Evolutionary conservation across 305 asterid genomes (phyloP).

Genomic region (Rubia tinctorum): DNA sequence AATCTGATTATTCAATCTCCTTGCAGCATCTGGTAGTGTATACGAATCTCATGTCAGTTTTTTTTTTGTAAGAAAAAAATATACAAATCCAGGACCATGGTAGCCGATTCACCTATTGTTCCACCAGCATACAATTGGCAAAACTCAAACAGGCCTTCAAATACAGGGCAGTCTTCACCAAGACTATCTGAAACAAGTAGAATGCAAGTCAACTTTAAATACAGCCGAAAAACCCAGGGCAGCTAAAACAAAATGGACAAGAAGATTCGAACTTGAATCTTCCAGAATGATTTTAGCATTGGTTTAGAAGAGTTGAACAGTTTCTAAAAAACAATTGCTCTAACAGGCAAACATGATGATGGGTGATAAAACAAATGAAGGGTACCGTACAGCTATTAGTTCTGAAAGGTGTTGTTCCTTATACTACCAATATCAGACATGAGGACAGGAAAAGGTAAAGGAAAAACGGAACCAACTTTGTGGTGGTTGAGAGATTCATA

Average conservation of each 20-base stretch:
- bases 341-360: not conserved
- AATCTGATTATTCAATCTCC: conserved; percentile 80
- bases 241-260: not conserved
- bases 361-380: not conserved
- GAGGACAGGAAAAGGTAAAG: not conserved
- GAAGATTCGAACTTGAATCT: not conserved
- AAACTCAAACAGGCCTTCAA: conserved; percentile 91
- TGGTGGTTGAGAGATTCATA: not conserved
- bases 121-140: conserved; percentile 99
- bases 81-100: conserved; percentile 17
- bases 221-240: not conserved
- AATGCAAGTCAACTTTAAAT: not conserved
- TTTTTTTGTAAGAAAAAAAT: conserved; percentile 11
- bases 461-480: conserved; percentile 3
- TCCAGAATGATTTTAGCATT: not conserved
- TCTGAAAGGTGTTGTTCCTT: not conserved
- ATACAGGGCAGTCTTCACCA: conserved; percentile 98
- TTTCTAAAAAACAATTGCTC: not conserved
- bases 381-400: not conserved
- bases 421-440: not conserved
- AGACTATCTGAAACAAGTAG: conserved; percentile 65
- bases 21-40: conserved; percentile 79
- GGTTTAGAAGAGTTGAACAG: not conserved
- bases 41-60: conserved; percentile 21
- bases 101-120: conserved; percentile 65